Evolutionary conservation across 2,329 filamentous ascomycete genomes (phyloP), one percentile per base, ranked within the genome.

Genomic region (Cadophora sp.): DNA sequence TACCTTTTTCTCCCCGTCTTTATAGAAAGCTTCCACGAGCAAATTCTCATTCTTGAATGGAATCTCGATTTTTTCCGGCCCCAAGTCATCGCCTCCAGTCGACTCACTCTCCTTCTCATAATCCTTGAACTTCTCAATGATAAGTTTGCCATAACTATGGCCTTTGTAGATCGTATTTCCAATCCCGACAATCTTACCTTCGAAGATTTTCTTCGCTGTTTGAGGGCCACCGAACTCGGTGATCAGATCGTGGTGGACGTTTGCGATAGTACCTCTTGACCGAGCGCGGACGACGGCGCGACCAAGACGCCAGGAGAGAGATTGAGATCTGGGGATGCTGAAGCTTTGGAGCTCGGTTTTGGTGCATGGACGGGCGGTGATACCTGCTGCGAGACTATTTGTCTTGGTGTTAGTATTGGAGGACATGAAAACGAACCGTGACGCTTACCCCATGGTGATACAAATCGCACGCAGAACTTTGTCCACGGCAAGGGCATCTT

Each of bases 11-110:
- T 59, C 45, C 30, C 53, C 62, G 51, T 14, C 13, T 16, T 45
- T 45, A 13, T 64, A 59, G 22, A 22, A 41, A 14, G 41, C 53
- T 27, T 65, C 53, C 41, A 60, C 62, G 24, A 43, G 30, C 20
- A 65, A n/a, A 45, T 65, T 65, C 48, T 65, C 64, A 47, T 65
- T 65, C 22, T 59, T 61, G 36, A 65, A 65, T 8, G 64, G 56
- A 27, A 65, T 65, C 39, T 48, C 18, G 22, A 65, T 22, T 9
- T 41, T 65, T 24, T 33, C 47, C 3, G 33, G 47, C n/a, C 45
- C 56, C 1, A 16, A 18, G 36, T 55, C 47, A n/a, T 55, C 33
- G 6, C 5, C 8, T 4, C 6, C 22, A 14, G 9, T 27, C 16
- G 27, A 18, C 7, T 56, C 47, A n/a, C 22, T 36, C 14, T 65